phyloP scores from a whole-genome alignment of 768 basidiomycete genomes.

The Lactarius evosmus region DNA sequence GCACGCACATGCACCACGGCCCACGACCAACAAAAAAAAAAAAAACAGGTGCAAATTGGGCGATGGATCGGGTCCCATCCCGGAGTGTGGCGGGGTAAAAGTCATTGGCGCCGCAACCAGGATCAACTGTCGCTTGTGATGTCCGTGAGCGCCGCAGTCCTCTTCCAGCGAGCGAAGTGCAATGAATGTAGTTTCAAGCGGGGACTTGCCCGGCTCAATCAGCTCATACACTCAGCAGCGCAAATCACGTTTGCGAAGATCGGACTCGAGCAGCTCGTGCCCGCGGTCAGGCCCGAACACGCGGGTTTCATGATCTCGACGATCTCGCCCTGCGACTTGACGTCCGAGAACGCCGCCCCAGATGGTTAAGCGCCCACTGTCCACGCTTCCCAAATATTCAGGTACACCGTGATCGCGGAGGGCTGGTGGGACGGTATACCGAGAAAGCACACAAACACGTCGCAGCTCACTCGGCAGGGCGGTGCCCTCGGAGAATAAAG shows the following conservation, averaged over 20 bases:
- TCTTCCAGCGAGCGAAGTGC: conserved; percentile 31
- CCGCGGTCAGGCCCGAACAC: conserved; percentile 29
- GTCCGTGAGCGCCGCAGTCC: conserved; percentile 34
- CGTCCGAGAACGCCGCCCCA: conserved; percentile 48
- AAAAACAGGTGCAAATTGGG: background rate
- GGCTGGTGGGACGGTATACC: conserved; percentile 36
- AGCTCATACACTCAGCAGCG: conserved; percentile 38
- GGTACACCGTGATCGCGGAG: conserved; percentile 38
- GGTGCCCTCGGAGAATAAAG: background rate
- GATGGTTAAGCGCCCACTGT: conserved; percentile 34
- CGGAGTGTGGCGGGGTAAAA: conserved; percentile 11
- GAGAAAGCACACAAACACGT: conserved; percentile 1
- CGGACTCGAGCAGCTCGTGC: conserved; percentile 37
- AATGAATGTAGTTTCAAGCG: conserved; percentile 39
- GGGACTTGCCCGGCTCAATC: conserved; percentile 30
- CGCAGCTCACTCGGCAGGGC: background rate
- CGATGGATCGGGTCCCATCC: conserved; percentile 21
- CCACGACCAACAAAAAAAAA: background rate
- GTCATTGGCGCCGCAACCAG: conserved; percentile 15
- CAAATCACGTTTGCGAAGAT: conserved; percentile 36
- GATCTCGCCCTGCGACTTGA: conserved; percentile 41
- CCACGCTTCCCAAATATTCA: conserved; percentile 35
- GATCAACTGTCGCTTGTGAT: conserved; percentile 33
- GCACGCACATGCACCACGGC: background rate
- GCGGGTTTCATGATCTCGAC: conserved; percentile 32